Evolutionary conservation across 331 rosid species (phyloP), one percentile per base, ranked within the genome.

Genomic region (Spiraea crenata): DNA sequence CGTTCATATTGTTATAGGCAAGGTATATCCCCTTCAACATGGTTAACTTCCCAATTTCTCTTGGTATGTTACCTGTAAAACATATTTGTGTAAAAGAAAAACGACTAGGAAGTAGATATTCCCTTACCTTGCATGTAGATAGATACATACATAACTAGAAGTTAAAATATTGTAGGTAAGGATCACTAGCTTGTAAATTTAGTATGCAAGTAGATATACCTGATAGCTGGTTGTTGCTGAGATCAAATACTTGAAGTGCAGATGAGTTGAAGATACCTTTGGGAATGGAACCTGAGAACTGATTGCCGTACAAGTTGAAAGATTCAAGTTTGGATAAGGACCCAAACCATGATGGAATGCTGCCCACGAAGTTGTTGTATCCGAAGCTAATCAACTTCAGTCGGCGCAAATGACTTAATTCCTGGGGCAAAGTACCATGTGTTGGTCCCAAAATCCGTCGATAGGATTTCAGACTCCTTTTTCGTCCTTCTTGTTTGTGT

Each of bases 281-380:
- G 0, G 67, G 71, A 7, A 76, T 55, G 3, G 48, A 10, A 17
- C 76, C 72, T n/a, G 60, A 35, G 41, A 70, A 70, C 6, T n/a
- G 50, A 65, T 77, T 77, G 0, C 31, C 69, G 16, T 0, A 4
- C n/a, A 70, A 31, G 25, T 20, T 1, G 4, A 63, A 41, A 0
- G 0, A 3, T 44, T 71, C 45, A 16, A 77, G 61, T 48, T 17
- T 16, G 3, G 66, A 34, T 16, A 70, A 47, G 34, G 14, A 20
- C 38, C 77, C 70, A 0, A 72, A 47, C 74, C 77, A 67, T 13
- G 66, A 17, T 5, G 82, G 73, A 68, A 74, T 69, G 31, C 9
- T 37, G 2, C 79, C 75, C 10, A 4, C 38, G 31, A 78, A 73
- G 3, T 61, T 44, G 42, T 78, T 78, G 41, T 4, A 51, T 10